Base-by-base conservation (phyloP, 2,329 filamentous ascomycete species). In the Metarhizium anisopliae region DNA sequence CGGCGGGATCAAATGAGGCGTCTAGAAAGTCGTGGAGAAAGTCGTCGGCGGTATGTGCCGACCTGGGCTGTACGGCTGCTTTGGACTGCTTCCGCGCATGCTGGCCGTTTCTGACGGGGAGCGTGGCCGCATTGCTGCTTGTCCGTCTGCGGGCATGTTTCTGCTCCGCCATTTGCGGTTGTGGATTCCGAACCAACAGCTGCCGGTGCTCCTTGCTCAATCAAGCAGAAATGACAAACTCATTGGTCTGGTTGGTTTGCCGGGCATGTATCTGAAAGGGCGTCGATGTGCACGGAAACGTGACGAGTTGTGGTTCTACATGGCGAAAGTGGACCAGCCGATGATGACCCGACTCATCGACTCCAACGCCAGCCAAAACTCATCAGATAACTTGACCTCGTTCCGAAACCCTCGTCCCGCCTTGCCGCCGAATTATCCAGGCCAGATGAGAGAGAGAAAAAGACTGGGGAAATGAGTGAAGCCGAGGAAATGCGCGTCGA, bases 1-100 rank as follows among this genome's bases (percentile, higher is more conserved):
- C 84, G 60, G 87, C 87, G 4, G 92, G 81, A 69, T 96, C 90
- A 71, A 97, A 97, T 49, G 81, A 76, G 5, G 86, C 78, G 52
- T 83, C 77, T 42, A 93, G 78, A 70, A 96, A 96, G 55, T 87
- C 84, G 56, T 83, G 82, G 3, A 95, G 79, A 55, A 84, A 82
- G 13, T 85, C 80, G 66, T 95, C 90, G 59, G 86, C 74, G 42
- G 89, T 79, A 68, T 92, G 83, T 55, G 77, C 70, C 4, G 83
- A 84, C 64, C 75, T 79, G 53, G 79, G 73, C 62, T 76, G 71
- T 51, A 75, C 65, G 35, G 69, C 65, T 32, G 70, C 63, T 52
- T 63, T 67, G 20, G 70, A 66, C 55, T 64, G 71, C 58, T 73
- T 72, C 53, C 73, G 70, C 18, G 66, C 64, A 59, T 79, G 38